Conservation (phyloP, 176 grass and related monocot species). For the Melocanna baccifera region DNA sequence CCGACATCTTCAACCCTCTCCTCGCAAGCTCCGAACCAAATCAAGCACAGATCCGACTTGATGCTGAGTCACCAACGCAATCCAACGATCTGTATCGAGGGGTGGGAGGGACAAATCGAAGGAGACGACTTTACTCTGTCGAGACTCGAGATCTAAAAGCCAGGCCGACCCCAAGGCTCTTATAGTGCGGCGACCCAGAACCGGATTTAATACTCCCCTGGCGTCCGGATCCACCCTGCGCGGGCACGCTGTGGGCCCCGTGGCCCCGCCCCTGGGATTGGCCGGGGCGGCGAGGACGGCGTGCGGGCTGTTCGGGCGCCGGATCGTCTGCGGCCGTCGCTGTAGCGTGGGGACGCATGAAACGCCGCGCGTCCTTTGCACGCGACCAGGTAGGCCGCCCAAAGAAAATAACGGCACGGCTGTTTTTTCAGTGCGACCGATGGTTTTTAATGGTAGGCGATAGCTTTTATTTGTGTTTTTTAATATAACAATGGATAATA, state of each 20-base stretch:
- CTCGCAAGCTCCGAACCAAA: not conserved
- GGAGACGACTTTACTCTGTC: not conserved
- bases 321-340: constrained; percentile 19
- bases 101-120: not conserved
- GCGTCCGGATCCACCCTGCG: constrained; percentile 26
- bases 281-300: not conserved
- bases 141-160: no score
- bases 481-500: no score
- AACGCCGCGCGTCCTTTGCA: constrained; percentile 11
- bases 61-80: not conserved
- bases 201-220: not conserved
- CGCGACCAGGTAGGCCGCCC: constrained; percentile 12
- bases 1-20: constrained; percentile 20
- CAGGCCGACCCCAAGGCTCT: not conserved
- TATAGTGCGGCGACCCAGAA: constrained; percentile 32
- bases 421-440: no score
- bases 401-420: no score
- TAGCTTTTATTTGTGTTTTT: no score
- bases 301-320: not conserved
- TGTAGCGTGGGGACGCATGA: not conserved
- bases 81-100: not conserved
- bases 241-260: not conserved
- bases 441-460: no score
- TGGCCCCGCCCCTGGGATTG: not conserved
- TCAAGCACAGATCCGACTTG: not conserved